Evolutionary conservation across 768 basidiomycete genomes (phyloP).

Genomic region (Fistulinella prunicolor): DNA sequence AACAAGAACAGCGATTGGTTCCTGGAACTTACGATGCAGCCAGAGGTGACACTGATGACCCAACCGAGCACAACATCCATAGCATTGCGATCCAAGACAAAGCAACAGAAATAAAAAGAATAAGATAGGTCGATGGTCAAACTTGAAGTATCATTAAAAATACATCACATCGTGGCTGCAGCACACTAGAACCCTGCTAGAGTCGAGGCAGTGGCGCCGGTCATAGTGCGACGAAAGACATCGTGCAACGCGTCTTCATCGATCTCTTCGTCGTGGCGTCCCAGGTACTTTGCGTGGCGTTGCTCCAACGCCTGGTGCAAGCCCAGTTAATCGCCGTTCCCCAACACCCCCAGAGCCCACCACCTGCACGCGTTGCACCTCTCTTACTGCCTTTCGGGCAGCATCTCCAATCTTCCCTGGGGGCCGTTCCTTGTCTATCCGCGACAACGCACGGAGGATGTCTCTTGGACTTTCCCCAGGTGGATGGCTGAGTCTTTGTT

Average conservation of each 20-base stretch:
- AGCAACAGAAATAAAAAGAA: constrained; percentile 32
- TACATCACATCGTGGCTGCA: constrained; percentile 28
- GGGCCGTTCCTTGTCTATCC: constrained; percentile 64
- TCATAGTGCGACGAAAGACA: constrained; percentile 7
- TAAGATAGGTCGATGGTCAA: constrained; percentile 27
- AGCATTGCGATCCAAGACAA: constrained; percentile 28
- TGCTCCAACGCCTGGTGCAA: constrained; percentile 40
- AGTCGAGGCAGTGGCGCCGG: background rate
- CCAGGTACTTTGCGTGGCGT: constrained; percentile 58
- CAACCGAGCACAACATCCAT: constrained; percentile 25
- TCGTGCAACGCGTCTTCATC: constrained; percentile 16
- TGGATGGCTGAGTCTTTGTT: constrained; percentile 27
- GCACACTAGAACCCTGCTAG: constrained; percentile 4
- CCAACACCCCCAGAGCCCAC: constrained; percentile 46
- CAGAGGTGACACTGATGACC: too few relatives aligned
- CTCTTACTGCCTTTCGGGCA: constrained; percentile 63
- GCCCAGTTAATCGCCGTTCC: constrained; percentile 56
- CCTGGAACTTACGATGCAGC: too few relatives aligned
- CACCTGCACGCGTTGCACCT: constrained; percentile 65
- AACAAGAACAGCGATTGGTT: too few relatives aligned
- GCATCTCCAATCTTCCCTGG: constrained; percentile 68
- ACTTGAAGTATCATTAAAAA: constrained; percentile 17
- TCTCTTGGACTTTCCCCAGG: constrained; percentile 48
- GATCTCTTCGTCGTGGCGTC: constrained; percentile 49
- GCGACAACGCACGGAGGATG: constrained; percentile 63